Evolutionary conservation across 2,329 filamentous ascomycete genomes (phyloP).

Genomic region (Colletotrichum paranaense): DNA sequence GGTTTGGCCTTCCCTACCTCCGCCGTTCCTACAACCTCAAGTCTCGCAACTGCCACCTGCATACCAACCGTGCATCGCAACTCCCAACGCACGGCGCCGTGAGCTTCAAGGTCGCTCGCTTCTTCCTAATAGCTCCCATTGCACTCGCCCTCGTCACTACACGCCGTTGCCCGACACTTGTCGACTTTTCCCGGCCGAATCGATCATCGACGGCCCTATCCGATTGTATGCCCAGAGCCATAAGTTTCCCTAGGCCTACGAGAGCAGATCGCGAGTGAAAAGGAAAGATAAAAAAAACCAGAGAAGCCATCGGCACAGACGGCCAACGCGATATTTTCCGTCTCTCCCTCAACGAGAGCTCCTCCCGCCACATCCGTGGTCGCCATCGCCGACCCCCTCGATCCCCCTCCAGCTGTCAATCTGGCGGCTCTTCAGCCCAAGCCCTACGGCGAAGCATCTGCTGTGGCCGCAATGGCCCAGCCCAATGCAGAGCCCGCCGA

Average conservation of each 20-base stretch:
- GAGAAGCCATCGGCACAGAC: constrained; percentile 15
- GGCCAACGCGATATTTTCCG: constrained; percentile 8
- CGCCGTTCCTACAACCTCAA: neutral
- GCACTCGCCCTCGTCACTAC: neutral
- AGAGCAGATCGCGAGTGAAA: neutral
- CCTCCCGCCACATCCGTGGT: constrained; percentile 10
- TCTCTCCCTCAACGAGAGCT: constrained; percentile 21
- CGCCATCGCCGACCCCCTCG: constrained; percentile 31
- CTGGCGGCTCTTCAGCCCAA: constrained; percentile 72
- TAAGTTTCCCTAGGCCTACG: neutral
- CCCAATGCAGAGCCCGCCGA: constrained; percentile 71
- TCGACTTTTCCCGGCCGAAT: neutral
- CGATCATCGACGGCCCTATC: neutral
- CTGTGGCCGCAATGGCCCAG: constrained; percentile 78
- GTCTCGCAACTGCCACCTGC: neutral
- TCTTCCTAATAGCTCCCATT: neutral
- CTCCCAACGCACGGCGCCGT: constrained; percentile 1
- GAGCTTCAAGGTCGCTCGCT: neutral
- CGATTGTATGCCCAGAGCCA: constrained; percentile 6
- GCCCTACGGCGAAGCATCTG: constrained; percentile 72
- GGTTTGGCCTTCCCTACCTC: neutral
- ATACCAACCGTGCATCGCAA: constrained; percentile 13
- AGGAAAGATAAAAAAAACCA: neutral
- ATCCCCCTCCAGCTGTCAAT: constrained; percentile 55
- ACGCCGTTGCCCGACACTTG: neutral